Conservation (phyloP, 257 asterid genomes). For the Galeopsis tetrahit region DNA sequence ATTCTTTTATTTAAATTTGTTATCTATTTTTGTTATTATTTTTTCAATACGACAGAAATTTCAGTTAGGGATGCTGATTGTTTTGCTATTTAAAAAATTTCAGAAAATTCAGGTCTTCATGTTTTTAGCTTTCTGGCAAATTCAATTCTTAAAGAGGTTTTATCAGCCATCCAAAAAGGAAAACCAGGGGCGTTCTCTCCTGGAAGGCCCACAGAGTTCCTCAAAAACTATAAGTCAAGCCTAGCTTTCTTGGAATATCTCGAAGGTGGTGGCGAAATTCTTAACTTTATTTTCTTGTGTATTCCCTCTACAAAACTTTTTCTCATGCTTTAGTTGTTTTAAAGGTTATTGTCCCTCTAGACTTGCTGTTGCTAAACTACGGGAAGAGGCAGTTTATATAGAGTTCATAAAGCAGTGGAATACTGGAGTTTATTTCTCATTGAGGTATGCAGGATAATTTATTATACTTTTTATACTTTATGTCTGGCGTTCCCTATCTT, state of each 20-base stretch:
- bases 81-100: conserved; percentile 28
- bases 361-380: conserved; percentile 69
- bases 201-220: conserved; percentile 89
- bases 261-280: conserved; percentile 61
- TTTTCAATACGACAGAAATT: conserved; percentile 7
- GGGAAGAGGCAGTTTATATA: conserved; percentile 72
- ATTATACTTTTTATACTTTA: conserved; percentile 13
- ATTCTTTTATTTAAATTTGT: conserved; percentile 15
- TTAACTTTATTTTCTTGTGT: conserved; percentile 4
- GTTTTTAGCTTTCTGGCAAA: conserved; percentile 92
- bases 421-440: conserved; percentile 84
- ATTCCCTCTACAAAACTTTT: not conserved
- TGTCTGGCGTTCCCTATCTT: conserved; percentile 30
- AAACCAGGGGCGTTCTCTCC: conserved; percentile 96
- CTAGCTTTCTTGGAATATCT: conserved; percentile 79
- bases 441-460: conserved; percentile 54
- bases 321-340: conserved; percentile 40
- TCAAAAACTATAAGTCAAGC: conserved; percentile 88
- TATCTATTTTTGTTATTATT: not conserved
- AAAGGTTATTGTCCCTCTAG: conserved; percentile 78
- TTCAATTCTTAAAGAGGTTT: conserved; percentile 89
- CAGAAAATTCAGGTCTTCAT: conserved; percentile 97
- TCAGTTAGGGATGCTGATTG: conserved; percentile 31
- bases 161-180: conserved; percentile 80
- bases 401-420: conserved; percentile 98